These are phyloP conservation scores for Limonium bicolor DNA, from an alignment of 148 eudicot genomes.

Conservation along the genomic window DNA sequence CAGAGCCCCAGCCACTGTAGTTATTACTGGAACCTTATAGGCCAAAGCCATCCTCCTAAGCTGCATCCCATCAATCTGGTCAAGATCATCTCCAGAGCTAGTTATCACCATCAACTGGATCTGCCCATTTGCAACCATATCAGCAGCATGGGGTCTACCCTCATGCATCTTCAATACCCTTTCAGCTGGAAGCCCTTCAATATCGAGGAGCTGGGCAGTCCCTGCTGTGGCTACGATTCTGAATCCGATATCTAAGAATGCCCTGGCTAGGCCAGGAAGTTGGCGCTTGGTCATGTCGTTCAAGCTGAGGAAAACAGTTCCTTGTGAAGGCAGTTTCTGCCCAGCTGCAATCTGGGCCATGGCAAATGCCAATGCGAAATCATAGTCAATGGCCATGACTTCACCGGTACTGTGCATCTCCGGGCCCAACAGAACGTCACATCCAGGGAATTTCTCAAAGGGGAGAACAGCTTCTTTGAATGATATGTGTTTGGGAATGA, in stretches of 20 bases:
- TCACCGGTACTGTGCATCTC: conserved; percentile 99
- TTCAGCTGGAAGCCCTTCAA: conserved; percentile 71
- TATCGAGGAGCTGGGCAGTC: conserved; percentile 63
- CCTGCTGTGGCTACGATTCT: conserved; percentile 67
- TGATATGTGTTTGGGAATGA: conserved; percentile 77
- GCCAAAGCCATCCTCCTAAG: conserved; percentile 93
- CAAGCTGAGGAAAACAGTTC: conserved; percentile 77
- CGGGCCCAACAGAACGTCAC: conserved; percentile 84
- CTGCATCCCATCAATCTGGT: conserved; percentile 80
- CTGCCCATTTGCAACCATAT: conserved; percentile 77
- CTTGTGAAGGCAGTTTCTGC: conserved; percentile 70
- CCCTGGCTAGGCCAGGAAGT: conserved; percentile 49
- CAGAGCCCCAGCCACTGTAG: conserved; percentile 84
- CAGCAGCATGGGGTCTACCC: conserved; percentile 94
- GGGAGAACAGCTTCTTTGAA: conserved; percentile 96
- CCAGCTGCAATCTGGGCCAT: conserved; percentile 89
- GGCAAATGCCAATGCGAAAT: conserved; percentile 63
- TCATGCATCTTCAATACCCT: conserved; percentile 92
- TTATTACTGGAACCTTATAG: conserved; percentile 67
- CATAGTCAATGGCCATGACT: conserved; percentile 80
- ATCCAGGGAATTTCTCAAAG: conserved; percentile 85
- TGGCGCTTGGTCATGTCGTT: conserved; percentile 82
- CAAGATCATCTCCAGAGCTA: conserved; percentile 76
- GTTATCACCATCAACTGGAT: conserved; percentile 94
- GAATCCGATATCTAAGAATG: conserved; percentile 59